Conservation (phyloP, 805 yeast genomes). For the Aciculoconidium aculeatum region DNA sequence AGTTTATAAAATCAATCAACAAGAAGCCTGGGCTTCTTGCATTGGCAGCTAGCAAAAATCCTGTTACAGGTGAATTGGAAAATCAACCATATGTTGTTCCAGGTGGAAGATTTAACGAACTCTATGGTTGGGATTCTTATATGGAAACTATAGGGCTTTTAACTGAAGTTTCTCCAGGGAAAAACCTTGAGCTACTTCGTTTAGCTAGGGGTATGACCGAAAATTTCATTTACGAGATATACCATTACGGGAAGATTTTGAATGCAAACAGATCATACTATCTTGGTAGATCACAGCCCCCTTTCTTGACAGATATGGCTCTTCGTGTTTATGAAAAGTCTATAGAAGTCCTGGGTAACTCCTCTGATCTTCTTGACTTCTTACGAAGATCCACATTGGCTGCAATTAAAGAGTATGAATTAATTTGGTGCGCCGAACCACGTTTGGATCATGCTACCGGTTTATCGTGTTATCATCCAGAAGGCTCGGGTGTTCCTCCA, state of each 20-base stretch:
- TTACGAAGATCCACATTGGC: slow-evolving; percentile 61
- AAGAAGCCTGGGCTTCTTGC: slow-evolving; percentile 82
- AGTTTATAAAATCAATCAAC: slow-evolving; percentile 70
- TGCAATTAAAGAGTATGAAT: slow-evolving; percentile 79
- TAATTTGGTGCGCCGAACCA: slow-evolving; percentile 75
- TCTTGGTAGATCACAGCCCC: slow-evolving; percentile 91
- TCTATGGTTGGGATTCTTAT: slow-evolving; percentile 98
- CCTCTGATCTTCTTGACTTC: slow-evolving; percentile 46
- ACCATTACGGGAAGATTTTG: slow-evolving; percentile 84
- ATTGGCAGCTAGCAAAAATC: slow-evolving; percentile 62
- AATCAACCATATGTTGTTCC: slow-evolving; percentile 92
- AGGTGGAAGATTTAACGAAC: slow-evolving; percentile 94
- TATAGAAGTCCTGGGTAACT: slow-evolving; percentile 38
- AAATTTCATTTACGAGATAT: slow-evolving; percentile 85
- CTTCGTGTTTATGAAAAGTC: slow-evolving; percentile 58
- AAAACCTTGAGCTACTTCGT: slow-evolving; percentile 43
- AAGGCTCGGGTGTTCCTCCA: slow-evolving; percentile 91
- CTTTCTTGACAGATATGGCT: slow-evolving; percentile 92
- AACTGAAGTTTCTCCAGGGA: slow-evolving; percentile 36
- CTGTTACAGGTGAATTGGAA: slow-evolving; percentile 46
- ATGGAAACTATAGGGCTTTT: slow-evolving; percentile 83
- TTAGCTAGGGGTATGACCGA: slow-evolving; percentile 87
- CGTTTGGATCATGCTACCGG: slow-evolving; percentile 71
- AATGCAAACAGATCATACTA: slow-evolving; percentile 94
- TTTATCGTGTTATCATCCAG: slow-evolving; percentile 84